phyloP scores from a whole-genome alignment of 2,329 filamentous ascomycete genomes.

The Aspergillus proliferans region DNA sequence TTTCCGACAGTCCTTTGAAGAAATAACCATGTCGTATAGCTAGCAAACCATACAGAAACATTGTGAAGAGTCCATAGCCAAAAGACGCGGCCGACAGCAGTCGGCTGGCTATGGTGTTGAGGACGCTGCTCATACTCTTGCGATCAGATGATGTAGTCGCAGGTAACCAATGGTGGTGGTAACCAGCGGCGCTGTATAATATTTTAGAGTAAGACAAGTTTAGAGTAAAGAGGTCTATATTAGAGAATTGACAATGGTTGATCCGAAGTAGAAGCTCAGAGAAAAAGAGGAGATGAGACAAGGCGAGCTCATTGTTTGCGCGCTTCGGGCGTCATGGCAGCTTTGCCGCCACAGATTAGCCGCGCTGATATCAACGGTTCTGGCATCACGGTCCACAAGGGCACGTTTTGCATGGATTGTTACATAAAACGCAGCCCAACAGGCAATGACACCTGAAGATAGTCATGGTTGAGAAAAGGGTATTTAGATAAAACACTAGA shows the following conservation, averaged over 20 bases:
- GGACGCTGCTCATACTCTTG: neutral
- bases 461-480: conserved; percentile 3
- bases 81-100: conserved; percentile 14
- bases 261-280: too few relatives aligned
- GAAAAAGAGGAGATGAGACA: too few relatives aligned
- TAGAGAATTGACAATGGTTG: too few relatives aligned
- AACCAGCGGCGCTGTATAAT: too few relatives aligned
- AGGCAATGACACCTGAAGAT: neutral
- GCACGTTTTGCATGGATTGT: too few relatives aligned
- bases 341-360: too few relatives aligned
- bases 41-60: conserved; percentile 25
- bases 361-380: too few relatives aligned
- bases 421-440: neutral
- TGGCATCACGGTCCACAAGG: too few relatives aligned
- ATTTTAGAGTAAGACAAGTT: too few relatives aligned
- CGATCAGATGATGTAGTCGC: conserved; percentile 1
- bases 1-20: conserved; percentile 33
- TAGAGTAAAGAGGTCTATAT: too few relatives aligned
- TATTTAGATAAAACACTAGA: conserved; percentile 15
- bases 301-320: too few relatives aligned
- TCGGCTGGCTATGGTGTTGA: conserved; percentile 16
- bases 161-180: neutral
- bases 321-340: too few relatives aligned
- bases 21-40: conserved; percentile 29
- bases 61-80: conserved; percentile 31